phyloP scores from a whole-genome alignment of 345 rosid genomes.

The Schrenkiella parvula region DNA sequence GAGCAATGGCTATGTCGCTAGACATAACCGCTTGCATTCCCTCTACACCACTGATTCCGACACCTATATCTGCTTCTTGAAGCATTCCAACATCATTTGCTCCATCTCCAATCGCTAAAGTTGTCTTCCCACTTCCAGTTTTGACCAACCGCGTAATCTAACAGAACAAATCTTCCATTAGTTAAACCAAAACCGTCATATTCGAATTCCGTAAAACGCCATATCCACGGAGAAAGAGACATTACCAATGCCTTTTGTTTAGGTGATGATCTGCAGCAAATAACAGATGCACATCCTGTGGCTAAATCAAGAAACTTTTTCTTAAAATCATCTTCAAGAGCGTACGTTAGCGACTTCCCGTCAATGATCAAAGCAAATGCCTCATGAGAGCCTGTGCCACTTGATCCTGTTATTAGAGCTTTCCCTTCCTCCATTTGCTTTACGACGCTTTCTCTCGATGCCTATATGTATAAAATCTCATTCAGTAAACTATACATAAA shows the following conservation, averaged over 20 bases:
- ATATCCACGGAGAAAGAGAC: not conserved
- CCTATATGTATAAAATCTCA: conserved; percentile 34
- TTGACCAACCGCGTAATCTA: conserved; percentile 96
- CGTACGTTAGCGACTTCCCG: conserved; percentile 77
- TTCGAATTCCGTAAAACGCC: not conserved
- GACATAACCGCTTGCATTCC: conserved; percentile 99
- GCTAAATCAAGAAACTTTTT: conserved; percentile 80
- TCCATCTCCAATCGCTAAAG: conserved; percentile 91
- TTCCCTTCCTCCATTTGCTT: conserved; percentile 57
- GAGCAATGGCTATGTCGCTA: conserved; percentile 90
- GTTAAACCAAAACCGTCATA: not conserved
- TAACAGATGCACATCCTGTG: conserved; percentile 83
- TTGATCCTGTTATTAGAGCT: conserved; percentile 46
- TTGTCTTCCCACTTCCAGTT: conserved; percentile 72
- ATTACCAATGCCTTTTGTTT: conserved; percentile 94
- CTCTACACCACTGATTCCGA: conserved; percentile 94
- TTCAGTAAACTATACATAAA: not conserved
- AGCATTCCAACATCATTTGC: conserved; percentile 99
- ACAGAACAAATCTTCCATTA: not conserved
- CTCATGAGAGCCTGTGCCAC: conserved; percentile 37
- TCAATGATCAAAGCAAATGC: conserved; percentile 88
- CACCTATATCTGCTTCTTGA: conserved; percentile 96
- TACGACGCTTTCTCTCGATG: conserved; percentile 59
- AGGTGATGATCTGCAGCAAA: conserved; percentile 96
- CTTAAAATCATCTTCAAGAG: conserved; percentile 71